These are phyloP conservation scores for Laetiporus sulphureus DNA, from an alignment of 1,284 basidiomycete species.

Conservation along the genomic window DNA sequence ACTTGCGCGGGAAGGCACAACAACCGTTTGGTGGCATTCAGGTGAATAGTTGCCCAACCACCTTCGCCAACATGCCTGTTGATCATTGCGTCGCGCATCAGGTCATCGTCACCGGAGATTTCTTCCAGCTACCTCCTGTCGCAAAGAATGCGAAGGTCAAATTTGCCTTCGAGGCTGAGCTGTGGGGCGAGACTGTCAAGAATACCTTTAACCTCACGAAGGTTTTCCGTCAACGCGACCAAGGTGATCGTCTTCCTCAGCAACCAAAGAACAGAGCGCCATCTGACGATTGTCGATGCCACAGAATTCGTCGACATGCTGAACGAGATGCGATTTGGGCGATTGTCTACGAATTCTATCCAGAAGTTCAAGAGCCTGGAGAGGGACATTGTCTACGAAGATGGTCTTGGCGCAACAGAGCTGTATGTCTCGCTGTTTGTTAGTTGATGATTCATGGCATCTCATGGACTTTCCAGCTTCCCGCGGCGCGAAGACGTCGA, in stretches of 20 bases:
- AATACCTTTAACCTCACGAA: slow-evolving; percentile 52
- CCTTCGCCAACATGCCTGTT: no score
- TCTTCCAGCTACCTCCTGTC: slow-evolving; percentile 92
- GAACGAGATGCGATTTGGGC: slow-evolving; percentile 87
- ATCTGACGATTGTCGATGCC: no score
- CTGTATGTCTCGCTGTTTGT: slow-evolving; percentile 60
- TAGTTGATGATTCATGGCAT: no score
- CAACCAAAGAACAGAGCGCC: neutral
- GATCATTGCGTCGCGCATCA: slow-evolving; percentile 23
- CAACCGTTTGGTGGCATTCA: slow-evolving; percentile 87
- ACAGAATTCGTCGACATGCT: slow-evolving; percentile 85
- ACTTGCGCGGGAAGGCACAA: slow-evolving; percentile 47
- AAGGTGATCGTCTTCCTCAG: slow-evolving; percentile 33
- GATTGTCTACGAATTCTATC: slow-evolving; percentile 51
- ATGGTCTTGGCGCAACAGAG: slow-evolving; percentile 78
- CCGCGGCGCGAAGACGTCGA: slow-evolving; percentile 88
- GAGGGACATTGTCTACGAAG: slow-evolving; percentile 53
- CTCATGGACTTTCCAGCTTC: no score
- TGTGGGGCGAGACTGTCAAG: slow-evolving; percentile 60
- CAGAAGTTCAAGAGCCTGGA: slow-evolving; percentile 54
- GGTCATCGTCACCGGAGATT: slow-evolving; percentile 86
- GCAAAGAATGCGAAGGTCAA: slow-evolving; percentile 38
- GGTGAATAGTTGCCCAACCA: slow-evolving; percentile 34
- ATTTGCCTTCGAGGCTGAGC: slow-evolving; percentile 82
- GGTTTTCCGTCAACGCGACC: slow-evolving; percentile 64